These are phyloP conservation scores for Pinus albicaulis DNA, from an alignment of 75 land plant species.

Conservation along the genomic window DNA sequence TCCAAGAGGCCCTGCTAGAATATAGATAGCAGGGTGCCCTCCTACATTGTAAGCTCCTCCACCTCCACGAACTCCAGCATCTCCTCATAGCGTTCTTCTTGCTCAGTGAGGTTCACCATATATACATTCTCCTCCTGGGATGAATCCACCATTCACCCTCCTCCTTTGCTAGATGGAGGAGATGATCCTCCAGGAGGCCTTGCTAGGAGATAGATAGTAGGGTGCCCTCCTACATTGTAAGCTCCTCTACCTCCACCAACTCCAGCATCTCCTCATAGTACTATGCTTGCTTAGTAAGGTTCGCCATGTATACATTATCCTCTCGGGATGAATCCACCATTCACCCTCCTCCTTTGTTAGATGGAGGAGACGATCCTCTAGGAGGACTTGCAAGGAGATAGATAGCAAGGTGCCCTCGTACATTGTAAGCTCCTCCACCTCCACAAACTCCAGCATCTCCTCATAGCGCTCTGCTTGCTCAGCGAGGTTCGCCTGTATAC, in stretches of 20 bases:
- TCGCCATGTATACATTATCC: too few relatives aligned
- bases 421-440: constrained; percentile 73
- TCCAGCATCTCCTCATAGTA: too few relatives aligned
- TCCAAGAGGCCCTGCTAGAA: constrained; percentile 84
- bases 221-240: constrained; percentile 73
- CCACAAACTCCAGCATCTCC: too few relatives aligned
- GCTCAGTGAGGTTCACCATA: too few relatives aligned
- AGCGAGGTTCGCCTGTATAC: too few relatives aligned
- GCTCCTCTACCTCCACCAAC: constrained; percentile 73
- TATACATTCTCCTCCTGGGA: background rate
- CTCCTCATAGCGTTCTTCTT: too few relatives aligned
- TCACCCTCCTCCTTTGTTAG: constrained; percentile 64
- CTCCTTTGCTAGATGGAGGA: constrained; percentile 86
- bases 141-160: constrained; percentile 20
- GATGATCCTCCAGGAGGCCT: constrained; percentile 85
- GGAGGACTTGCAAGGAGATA: constrained; percentile 73
- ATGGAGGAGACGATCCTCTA: constrained; percentile 87
- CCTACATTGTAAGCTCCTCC: constrained; percentile 79
- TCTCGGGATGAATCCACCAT: too few relatives aligned
- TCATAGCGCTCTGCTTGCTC: too few relatives aligned
- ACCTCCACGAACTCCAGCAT: constrained; percentile 19
- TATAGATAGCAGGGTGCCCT: constrained; percentile 64
- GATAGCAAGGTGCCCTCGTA: constrained; percentile 77
- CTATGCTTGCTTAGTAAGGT: too few relatives aligned
- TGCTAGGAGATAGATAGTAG: constrained; percentile 73